Conservation (phyloP, 768 basidiomycete genomes). For the Agrocybe praecox region DNA sequence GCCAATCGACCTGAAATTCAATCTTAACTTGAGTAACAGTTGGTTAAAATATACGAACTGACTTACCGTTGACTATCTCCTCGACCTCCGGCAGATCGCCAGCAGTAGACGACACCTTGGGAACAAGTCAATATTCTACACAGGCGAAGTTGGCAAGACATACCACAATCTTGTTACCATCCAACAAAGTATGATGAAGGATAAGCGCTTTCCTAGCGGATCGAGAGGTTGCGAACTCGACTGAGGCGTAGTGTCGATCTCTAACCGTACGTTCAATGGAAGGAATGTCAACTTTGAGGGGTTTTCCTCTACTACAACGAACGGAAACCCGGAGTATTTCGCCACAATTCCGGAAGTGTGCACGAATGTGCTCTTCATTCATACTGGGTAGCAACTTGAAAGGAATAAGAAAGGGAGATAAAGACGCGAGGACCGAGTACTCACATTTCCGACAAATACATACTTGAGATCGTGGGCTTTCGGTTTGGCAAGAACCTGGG, state of each 20-base stretch:
- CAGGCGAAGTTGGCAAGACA: constrained; percentile 14
- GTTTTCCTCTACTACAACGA: constrained; percentile 46
- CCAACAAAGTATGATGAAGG: constrained; percentile 36
- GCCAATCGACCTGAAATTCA: constrained; percentile 4
- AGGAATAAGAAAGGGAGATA: not conserved
- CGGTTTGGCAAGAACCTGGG: not conserved
- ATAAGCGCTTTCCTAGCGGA: constrained; percentile 44
- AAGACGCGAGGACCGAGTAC: constrained; percentile 19
- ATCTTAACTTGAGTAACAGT: not conserved
- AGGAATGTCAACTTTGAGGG: constrained; percentile 27
- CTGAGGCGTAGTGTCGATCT: constrained; percentile 53
- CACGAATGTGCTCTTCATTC: constrained; percentile 30
- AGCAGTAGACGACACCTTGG: constrained; percentile 36
- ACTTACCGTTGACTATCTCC: constrained; percentile 31
- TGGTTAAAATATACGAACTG: not conserved
- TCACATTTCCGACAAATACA: constrained; percentile 67
- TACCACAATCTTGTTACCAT: constrained; percentile 44
- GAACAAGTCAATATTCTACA: not conserved
- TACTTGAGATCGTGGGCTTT: constrained; percentile 23
- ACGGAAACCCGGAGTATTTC: constrained; percentile 22
- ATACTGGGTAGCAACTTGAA: constrained; percentile 36
- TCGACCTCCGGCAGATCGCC: constrained; percentile 43
- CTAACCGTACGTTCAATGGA: constrained; percentile 19
- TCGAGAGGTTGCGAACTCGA: constrained; percentile 41
- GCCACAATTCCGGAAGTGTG: constrained; percentile 40